Evolutionary conservation across 83 land plant species (phyloP).

Genomic region (Thuja plicata): DNA sequence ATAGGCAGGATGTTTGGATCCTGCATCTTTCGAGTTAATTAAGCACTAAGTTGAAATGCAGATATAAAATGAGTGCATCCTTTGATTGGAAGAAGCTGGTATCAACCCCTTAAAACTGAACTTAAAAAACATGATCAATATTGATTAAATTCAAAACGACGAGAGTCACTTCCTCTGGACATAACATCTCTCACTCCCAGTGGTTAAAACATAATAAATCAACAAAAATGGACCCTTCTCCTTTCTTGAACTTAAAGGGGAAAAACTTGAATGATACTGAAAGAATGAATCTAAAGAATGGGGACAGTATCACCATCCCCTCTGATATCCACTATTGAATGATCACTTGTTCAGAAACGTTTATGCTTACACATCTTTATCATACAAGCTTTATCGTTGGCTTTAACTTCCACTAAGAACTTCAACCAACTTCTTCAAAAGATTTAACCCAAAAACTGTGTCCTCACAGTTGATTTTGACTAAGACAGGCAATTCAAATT

Average conservation of each 20-base stretch:
- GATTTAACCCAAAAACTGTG: conserved; percentile 67
- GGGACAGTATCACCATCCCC: not conserved
- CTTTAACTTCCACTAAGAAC: not conserved
- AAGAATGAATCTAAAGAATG: not conserved
- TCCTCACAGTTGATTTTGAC: conserved; percentile 79
- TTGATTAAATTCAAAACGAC: not conserved
- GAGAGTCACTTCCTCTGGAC: not conserved
- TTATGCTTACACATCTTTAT: not conserved
- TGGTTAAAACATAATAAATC: not conserved
- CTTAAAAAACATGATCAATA: not conserved
- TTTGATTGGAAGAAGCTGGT: not conserved
- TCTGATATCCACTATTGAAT: not conserved
- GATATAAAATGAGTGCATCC: not conserved
- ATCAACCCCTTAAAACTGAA: not conserved
- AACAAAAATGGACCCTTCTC: not conserved
- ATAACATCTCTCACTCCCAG: not conserved
- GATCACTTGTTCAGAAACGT: not conserved
- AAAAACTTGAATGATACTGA: not conserved
- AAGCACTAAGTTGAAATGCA: not conserved
- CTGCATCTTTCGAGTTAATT: not conserved
- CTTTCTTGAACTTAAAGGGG: not conserved
- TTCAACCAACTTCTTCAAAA: conserved; percentile 58
- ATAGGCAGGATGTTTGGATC: not conserved
- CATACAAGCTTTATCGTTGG: not conserved
- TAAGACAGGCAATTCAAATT: conserved; percentile 32